Percentiles rank a stretch among this genome's conserved stretches.
phyloP scores from a whole-genome alignment of 371 early-diverging fungal genomes.

The Haplosporangium sp. region DNA sequence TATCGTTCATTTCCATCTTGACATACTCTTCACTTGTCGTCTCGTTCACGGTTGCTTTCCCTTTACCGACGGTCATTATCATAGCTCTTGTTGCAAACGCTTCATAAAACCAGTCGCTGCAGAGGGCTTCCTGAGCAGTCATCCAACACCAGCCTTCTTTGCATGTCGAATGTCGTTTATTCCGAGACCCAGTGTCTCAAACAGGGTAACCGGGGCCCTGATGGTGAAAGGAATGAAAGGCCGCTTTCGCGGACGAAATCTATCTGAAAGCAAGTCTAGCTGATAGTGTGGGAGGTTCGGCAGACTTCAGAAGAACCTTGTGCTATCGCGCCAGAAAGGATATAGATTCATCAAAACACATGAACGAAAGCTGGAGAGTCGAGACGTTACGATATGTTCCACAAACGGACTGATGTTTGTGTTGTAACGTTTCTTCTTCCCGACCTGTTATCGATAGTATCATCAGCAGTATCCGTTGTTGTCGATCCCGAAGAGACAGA shows the following conservation, averaged over 20 bases:
- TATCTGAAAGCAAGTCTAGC: not conserved
- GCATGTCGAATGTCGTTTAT: not conserved
- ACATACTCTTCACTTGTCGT: no score
- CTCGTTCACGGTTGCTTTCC: no score
- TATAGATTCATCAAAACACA: not conserved
- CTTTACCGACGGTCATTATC: no score
- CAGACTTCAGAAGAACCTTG: conserved; percentile 6
- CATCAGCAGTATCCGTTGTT: no score
- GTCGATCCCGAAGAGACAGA: not conserved
- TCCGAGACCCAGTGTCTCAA: conserved; percentile 2
- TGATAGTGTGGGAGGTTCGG: not conserved
- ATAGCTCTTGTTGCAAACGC: no score
- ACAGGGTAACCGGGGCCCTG: conserved; percentile 1
- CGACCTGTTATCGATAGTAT: no score
- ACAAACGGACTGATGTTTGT: no score
- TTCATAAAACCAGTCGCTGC: no score
- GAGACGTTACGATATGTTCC: not conserved
- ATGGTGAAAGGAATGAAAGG: not conserved
- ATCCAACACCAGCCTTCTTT: conserved; percentile 4
- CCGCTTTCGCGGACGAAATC: not conserved
- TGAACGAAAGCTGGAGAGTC: conserved; percentile 10
- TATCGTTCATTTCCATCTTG: no score
- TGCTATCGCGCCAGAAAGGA: not conserved
- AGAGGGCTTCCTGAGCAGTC: not conserved
- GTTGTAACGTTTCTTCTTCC: no score